Conservation (phyloP, 257 asterid species). For the Solanum okadae region DNA sequence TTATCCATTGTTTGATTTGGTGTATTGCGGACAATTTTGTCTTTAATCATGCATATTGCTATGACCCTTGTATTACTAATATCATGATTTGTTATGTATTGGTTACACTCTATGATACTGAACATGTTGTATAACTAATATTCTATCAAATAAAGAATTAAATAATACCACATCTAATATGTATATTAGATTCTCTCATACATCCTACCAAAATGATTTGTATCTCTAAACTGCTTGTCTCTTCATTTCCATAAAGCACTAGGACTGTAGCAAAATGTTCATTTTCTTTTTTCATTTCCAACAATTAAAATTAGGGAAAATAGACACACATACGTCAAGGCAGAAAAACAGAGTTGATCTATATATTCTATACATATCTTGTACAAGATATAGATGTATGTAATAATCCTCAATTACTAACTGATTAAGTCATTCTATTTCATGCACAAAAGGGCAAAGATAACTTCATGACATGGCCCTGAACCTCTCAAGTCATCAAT, state of each 20-base stretch:
- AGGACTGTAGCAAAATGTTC: neutral
- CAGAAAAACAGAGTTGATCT: neutral
- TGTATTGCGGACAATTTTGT: neutral
- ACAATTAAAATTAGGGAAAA: neutral
- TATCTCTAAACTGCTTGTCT: neutral
- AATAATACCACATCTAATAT: no score
- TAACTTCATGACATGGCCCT: neutral
- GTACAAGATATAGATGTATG: neutral
- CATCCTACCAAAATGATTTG: neutral
- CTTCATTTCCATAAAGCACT: neutral
- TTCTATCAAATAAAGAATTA: neutral
- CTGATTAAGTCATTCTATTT: neutral
- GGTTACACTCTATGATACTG: neutral
- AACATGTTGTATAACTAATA: neutral
- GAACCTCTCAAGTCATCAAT: neutral
- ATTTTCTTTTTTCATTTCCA: neutral
- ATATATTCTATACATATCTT: neutral
- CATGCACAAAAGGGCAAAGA: neutral
- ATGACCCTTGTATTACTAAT: neutral
- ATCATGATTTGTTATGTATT: neutral
- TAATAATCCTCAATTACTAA: neutral
- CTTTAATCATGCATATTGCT: no score
- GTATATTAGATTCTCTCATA: no score
- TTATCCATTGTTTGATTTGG: fast-evolving
- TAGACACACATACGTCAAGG: neutral